Evolutionary conservation across 2,329 filamentous ascomycete genomes (phyloP).

Genomic region (Monilinia laxa): DNA sequence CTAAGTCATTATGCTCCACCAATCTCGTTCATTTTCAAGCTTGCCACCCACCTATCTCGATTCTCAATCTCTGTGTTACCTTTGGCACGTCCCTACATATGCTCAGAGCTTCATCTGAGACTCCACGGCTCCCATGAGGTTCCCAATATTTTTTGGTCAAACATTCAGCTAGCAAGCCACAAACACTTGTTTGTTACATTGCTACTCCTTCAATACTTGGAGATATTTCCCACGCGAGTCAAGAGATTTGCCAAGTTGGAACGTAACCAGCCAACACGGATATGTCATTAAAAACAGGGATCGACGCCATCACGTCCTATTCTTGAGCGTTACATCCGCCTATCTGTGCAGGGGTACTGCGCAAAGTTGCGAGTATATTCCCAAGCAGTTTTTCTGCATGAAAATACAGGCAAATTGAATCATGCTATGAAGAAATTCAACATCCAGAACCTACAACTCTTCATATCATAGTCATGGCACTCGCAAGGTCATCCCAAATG

Average conservation of each 20-base stretch:
- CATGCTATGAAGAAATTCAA: conserved; percentile 3
- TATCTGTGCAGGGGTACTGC: not conserved
- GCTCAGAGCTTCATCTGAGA: conserved; percentile 19
- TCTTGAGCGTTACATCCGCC: conserved; percentile 10
- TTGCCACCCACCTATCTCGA: not conserved
- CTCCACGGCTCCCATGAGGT: not conserved
- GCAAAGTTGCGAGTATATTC: conserved; percentile 10
- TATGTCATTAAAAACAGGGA: not conserved
- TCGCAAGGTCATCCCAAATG: conserved; percentile 18
- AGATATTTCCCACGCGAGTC: conserved; percentile 9
- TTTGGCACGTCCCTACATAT: not conserved
- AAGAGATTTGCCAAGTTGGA: conserved; percentile 9
- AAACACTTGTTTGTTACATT: not conserved
- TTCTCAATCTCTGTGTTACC: conserved; percentile 9
- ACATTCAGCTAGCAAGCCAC: conserved; percentile 19
- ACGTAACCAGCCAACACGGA: not conserved
- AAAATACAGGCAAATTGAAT: not conserved
- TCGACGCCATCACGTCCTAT: conserved; percentile 1
- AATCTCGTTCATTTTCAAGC: not conserved
- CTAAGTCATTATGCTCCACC: not conserved
- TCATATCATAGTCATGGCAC: not conserved
- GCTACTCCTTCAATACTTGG: not conserved
- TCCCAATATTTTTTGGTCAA: not conserved
- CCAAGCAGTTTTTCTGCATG: conserved; percentile 7
- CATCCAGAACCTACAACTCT: not conserved